phyloP scores from a whole-genome alignment of 164 flowering plant genomes.

The Pachysandra terminalis region DNA sequence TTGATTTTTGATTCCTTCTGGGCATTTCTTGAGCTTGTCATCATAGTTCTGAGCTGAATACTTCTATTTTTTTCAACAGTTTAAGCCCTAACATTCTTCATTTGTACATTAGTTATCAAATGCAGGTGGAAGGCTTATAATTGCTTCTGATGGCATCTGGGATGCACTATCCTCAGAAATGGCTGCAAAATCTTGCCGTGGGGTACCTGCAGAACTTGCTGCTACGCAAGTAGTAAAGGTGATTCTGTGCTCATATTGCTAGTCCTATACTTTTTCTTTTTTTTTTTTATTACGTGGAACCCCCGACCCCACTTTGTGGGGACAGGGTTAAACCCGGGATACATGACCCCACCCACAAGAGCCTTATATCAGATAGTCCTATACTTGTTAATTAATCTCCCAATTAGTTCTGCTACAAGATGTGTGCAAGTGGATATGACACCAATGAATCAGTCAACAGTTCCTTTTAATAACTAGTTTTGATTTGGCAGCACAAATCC shows the following conservation, averaged over 20 bases:
- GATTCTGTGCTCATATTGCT: constrained; percentile 2
- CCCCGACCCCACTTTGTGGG: no score
- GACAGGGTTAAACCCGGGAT: no score
- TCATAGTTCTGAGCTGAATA: constrained; percentile 1
- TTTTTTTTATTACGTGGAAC: no score
- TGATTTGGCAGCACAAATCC: no score
- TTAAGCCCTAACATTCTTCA: constrained; percentile 12
- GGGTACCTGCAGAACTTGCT: constrained; percentile 64
- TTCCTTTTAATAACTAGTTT: no score
- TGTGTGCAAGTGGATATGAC: constrained; percentile 1
- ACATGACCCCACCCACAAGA: no score
- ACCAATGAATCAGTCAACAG: background rate
- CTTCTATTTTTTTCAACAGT: background rate
- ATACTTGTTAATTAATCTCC: background rate
- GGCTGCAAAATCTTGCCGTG: constrained; percentile 63
- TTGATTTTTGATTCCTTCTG: background rate
- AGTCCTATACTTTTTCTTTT: background rate
- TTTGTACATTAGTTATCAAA: constrained; percentile 43
- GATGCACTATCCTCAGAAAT: constrained; percentile 60
- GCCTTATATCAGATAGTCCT: no score
- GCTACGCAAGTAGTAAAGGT: constrained; percentile 70
- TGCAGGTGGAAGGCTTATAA: constrained; percentile 66
- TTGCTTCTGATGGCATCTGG: constrained; percentile 81
- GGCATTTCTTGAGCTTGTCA: background rate
- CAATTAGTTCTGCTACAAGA: background rate